phyloP scores from a whole-genome alignment of 768 basidiomycete genomes.

The Russula griseocarnosa region DNA sequence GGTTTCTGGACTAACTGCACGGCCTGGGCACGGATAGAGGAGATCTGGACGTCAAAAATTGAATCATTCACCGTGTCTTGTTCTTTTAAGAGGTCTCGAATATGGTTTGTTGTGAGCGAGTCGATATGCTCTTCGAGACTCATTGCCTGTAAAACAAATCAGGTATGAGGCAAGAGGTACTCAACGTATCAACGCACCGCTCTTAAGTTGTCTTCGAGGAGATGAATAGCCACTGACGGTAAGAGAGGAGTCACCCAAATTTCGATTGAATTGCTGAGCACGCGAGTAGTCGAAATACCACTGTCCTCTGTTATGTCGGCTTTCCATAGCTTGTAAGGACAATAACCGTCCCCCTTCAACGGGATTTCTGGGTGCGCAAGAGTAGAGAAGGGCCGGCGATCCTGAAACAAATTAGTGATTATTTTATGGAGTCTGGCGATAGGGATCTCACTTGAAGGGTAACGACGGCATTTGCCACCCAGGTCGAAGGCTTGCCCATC shows the following conservation, averaged over 20 bases:
- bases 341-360: neutral
- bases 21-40: slow-evolving; percentile 15
- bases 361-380: neutral
- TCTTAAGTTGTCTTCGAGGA: slow-evolving; percentile 20
- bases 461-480: slow-evolving; percentile 48
- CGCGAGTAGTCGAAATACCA: slow-evolving; percentile 14
- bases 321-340: slow-evolving; percentile 74
- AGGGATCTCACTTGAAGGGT: slow-evolving; percentile 32
- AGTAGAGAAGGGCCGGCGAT: slow-evolving; percentile 11
- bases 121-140: slow-evolving; percentile 23
- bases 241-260: slow-evolving; percentile 26
- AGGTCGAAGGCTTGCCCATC: slow-evolving; percentile 38
- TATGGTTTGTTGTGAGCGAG: slow-evolving; percentile 7
- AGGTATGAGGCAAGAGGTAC: neutral
- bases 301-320: slow-evolving; percentile 38
- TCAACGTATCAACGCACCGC: slow-evolving; percentile 8
- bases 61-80: slow-evolving; percentile 4
- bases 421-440: neutral
- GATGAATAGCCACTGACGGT: slow-evolving; percentile 13
- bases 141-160: slow-evolving; percentile 8
- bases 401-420: slow-evolving; percentile 3
- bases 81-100: slow-evolving; percentile 15
- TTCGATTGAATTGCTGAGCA: slow-evolving; percentile 8
- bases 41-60: slow-evolving; percentile 19
- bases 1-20: slow-evolving; percentile 11